Evolutionary conservation across 2,329 filamentous ascomycete species (phyloP), one percentile per base, ranked within the genome.

Genomic region (Cercospora sp.): DNA sequence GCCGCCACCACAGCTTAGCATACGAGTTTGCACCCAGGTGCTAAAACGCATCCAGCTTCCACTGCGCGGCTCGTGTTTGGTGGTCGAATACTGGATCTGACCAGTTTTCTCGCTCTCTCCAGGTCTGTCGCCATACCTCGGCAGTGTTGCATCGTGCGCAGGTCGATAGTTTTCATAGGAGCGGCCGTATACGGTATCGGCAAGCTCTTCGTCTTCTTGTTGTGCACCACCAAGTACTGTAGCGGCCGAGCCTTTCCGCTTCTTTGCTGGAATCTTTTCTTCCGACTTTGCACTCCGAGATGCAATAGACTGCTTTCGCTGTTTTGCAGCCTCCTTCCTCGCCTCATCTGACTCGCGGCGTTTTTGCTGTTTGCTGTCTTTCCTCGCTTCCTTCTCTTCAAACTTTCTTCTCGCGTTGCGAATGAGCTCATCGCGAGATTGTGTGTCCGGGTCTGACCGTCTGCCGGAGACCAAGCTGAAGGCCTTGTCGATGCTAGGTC

Each of bases 341-440:
- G 32, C 77, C 76, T 81, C 83, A 65, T 86, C 85, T 53, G 51
- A 58, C 49, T 65, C 62, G 34, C 51, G 62, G n/a, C 62, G 62
- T 72, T 85, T 82, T 73, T 87, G 84, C 57, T 83, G 78, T 71
- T 86, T 86, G 61, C 80, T 82, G 65, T 83, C 83, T 72, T 88
- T 88, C 40, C 83, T 85, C 3, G 84, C 85, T 77, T 88, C 85
- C 71, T 86, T 86, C 71, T 88, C 85, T 67, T 86, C 82, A 74
- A 88, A 88, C 34, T 86, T 86, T 61, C 83, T 80, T 6, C 87
- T 82, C 5, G 85, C 84, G 55, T 84, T 85, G 65, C 85, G 83
- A 9, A 89, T 85, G 3, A 83, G 83, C 18, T 86, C 86, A 51
- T 85, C 86, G 45, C 85, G 83, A 5, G 84, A 83, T 32, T 83